Base-by-base conservation (phyloP, 228 moss, liverwort and hornwort genomes). In the Sphagnum fallax region DNA sequence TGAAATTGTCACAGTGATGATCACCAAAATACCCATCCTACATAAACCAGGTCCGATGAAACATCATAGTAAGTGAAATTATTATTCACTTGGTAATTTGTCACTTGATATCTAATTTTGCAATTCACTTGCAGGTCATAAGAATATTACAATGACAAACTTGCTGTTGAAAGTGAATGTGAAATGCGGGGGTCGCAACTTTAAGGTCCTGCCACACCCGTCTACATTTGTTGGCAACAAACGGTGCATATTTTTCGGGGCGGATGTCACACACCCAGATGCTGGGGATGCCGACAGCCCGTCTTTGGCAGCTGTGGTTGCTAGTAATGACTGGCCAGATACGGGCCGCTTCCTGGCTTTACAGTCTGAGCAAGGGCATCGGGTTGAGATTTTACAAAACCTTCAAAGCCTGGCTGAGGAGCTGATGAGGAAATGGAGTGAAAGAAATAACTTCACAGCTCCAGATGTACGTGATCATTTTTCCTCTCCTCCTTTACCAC, bases 121-220 rank as follows among this genome's bases (percentile, higher is more conserved):
- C 32, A 32, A 32, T 32, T 32, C 2, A 32, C 32, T 32, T 32
- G 32, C 32, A 32, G 32, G 32, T 32, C 32, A 32, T 32, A 32
- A 32, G 32, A 32, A 32, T 32, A 32, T 32, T 32, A 32, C 32
- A 32, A 10, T 65, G 32, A 81, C 84, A 1, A 85, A 81, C 7
- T 70, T 86, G 62, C 73, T 82, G 0, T 76, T 87, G 77, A 83
- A 87, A 67, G 76, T 80, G 32, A 83, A 83, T 57, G 12, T 83
- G 0, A 87, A 81, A 52, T 80, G 74, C 6, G 87, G 83, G 0
- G 84, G 81, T 10, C 67, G 76, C 10, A 81, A 81, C 49, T 81
- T 78, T 51, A 76, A 81, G 50, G 32, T 32, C 32, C 32, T 32
- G 32, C 32, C 32, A 32, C 32, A 32, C 32, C 32, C 32, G 2